Percentiles rank a stretch among this genome's conserved stretches.
phyloP scores from a whole-genome alignment of 805 yeast genomes.

The Kluyveromyces siamensis region DNA sequence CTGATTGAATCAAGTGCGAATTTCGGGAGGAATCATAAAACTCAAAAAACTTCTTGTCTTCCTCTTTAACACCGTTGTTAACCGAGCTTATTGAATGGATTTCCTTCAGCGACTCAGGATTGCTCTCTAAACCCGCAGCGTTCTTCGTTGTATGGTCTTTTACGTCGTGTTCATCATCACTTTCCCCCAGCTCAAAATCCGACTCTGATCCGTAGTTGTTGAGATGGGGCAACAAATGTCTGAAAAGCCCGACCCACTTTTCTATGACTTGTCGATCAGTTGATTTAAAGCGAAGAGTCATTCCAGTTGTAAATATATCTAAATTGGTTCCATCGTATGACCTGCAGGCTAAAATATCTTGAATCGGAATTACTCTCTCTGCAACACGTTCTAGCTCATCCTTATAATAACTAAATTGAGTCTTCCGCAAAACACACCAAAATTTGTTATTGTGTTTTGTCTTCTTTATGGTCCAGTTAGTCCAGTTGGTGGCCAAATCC shows the following conservation, averaged over 20 bases:
- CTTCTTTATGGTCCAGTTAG: slow-evolving; percentile 1
- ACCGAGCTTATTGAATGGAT: background rate
- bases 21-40: slow-evolving; percentile 11
- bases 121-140: background rate
- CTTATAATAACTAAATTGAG: slow-evolving; percentile 19
- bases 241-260: slow-evolving; percentile 5
- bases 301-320: slow-evolving; percentile 12
- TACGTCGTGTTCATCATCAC: slow-evolving; percentile 3
- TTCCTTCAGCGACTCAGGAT: too few relatives aligned
- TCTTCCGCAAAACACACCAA: slow-evolving; percentile 18
- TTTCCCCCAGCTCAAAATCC: slow-evolving; percentile 1
- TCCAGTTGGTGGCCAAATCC: slow-evolving; percentile 1
- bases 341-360: slow-evolving; percentile 9
- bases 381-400: slow-evolving; percentile 17
- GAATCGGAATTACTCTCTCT: slow-evolving; percentile 12
- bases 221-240: background rate
- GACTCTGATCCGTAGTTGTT: slow-evolving; percentile 3
- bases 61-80: slow-evolving; percentile 5
- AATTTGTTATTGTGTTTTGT: slow-evolving; percentile 6
- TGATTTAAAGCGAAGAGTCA: slow-evolving; percentile 10
- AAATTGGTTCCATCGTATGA: slow-evolving; percentile 6
- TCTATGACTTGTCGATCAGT: slow-evolving; percentile 3
- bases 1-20: slow-evolving; percentile 10
- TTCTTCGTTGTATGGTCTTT: background rate
- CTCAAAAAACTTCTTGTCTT: slow-evolving; percentile 13